Conservation (phyloP, 2,329 filamentous ascomycete genomes). For the Calonectria hongkongensis region DNA sequence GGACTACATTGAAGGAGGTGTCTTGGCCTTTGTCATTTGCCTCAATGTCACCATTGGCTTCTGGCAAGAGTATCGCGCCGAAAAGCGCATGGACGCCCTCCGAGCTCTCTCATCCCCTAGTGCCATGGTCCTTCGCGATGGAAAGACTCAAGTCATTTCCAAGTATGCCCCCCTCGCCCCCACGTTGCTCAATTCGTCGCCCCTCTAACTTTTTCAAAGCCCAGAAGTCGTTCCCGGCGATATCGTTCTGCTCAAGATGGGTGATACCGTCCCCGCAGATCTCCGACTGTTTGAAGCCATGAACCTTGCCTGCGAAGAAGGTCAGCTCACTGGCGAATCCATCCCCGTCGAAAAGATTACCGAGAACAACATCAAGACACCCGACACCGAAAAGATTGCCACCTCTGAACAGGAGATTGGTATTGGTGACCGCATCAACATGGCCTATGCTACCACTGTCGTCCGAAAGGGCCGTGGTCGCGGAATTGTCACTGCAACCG, state of each 20-base stretch:
- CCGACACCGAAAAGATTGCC: slow-evolving; percentile 67
- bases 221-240: slow-evolving; percentile 83
- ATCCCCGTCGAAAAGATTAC: slow-evolving; percentile 81
- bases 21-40: slow-evolving; percentile 79
- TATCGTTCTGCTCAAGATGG: slow-evolving; percentile 79
- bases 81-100: slow-evolving; percentile 80
- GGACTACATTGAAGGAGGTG: slow-evolving; percentile 81
- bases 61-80: slow-evolving; percentile 78
- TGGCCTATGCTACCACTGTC: slow-evolving; percentile 83
- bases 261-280: slow-evolving; percentile 85
- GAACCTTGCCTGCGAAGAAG: slow-evolving; percentile 88
- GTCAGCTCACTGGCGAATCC: slow-evolving; percentile 85
- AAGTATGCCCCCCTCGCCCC: slow-evolving; percentile 65
- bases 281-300: slow-evolving; percentile 82
- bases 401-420: slow-evolving; percentile 71
- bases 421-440: slow-evolving; percentile 83
- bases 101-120: slow-evolving; percentile 78
- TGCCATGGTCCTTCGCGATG: slow-evolving; percentile 77
- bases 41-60: slow-evolving; percentile 83
- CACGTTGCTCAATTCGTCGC: neutral
- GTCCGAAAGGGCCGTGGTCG: slow-evolving; percentile 83
- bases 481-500: slow-evolving; percentile 83
- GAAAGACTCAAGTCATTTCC: slow-evolving; percentile 73
- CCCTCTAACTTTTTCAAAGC: slow-evolving; percentile 58
- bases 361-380: slow-evolving; percentile 67